Percentiles rank a stretch among this genome's conserved stretches.
phyloP scores from a whole-genome alignment of 2,329 filamentous ascomycete genomes.

The Pestalotiopsis sp. region DNA sequence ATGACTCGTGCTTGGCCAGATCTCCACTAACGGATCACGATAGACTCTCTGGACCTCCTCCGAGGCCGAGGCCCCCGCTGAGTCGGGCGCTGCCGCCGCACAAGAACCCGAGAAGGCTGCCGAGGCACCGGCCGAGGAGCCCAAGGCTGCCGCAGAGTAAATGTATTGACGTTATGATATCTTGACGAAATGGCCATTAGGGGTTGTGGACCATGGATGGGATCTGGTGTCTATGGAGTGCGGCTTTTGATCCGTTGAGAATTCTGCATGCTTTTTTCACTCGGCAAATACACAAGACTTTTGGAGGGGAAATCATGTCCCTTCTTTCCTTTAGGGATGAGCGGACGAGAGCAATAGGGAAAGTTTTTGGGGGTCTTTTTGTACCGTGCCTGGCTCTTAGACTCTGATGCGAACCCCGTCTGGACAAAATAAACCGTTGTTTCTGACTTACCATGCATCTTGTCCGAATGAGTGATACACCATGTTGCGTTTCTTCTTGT shows the following conservation, averaged over 20 bases:
- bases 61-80: slow-evolving; percentile 78
- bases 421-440: slow-evolving; percentile 54
- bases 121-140: slow-evolving; percentile 62
- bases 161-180: slow-evolving; percentile 43
- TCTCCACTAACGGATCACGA: slow-evolving; percentile 30
- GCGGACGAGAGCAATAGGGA: slow-evolving; percentile 38
- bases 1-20: not conserved
- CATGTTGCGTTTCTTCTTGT: too few species aligned
- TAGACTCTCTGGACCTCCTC: slow-evolving; percentile 99
- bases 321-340: slow-evolving; percentile 26
- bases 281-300: slow-evolving; percentile 47
- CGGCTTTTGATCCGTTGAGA: slow-evolving; percentile 49
- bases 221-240: slow-evolving; percentile 66
- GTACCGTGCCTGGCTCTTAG: slow-evolving; percentile 52
- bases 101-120: slow-evolving; percentile 61
- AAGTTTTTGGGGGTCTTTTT: slow-evolving; percentile 50
- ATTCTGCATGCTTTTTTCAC: slow-evolving; percentile 54
- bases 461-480: not conserved
- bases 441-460: not conserved
- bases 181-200: slow-evolving; percentile 41
- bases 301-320: slow-evolving; percentile 28
- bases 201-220: slow-evolving; percentile 44
- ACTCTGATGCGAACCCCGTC: slow-evolving; percentile 58
- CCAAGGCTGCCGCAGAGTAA: slow-evolving; percentile 69
- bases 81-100: slow-evolving; percentile 55